Percentiles rank a stretch among this genome's conserved stretches.
These are phyloP conservation scores for Aphanomyces astaci DNA, from an alignment of 352 stramenopile species.

Conservation along the genomic window DNA sequence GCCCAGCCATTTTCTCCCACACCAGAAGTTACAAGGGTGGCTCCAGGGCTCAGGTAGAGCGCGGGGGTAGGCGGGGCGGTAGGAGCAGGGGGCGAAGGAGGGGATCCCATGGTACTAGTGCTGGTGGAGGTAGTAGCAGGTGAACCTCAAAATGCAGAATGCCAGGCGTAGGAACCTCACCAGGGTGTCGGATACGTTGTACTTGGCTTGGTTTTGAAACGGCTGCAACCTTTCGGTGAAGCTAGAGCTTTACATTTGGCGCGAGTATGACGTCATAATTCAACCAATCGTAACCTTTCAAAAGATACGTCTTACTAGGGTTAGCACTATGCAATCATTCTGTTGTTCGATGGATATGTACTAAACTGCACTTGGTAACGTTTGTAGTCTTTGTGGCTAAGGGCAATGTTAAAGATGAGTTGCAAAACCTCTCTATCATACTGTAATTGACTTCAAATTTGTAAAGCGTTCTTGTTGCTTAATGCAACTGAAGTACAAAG, in stretches of 20 bases:
- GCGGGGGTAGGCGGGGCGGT: constrained; percentile 6
- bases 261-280: no score
- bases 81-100: neutral
- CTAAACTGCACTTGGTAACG: no score
- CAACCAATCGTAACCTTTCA: neutral
- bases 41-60: constrained; percentile 6
- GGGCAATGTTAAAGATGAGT: no score
- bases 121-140: neutral
- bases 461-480: no score
- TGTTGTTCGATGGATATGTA: neutral
- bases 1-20: neutral
- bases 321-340: neutral
- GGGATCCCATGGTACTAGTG: constrained; percentile 7
- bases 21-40: neutral
- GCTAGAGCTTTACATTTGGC: neutral
- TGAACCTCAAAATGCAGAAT: constrained; percentile 10
- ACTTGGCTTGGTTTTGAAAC: neutral
- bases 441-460: no score
- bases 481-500: no score
- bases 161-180: neutral
- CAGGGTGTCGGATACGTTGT: neutral
- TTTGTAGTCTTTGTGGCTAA: no score
- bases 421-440: no score
- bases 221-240: neutral
- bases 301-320: neutral